Evolutionary conservation across 2,329 filamentous ascomycete species (phyloP).

Genomic region (Alternaria postmessia): DNA sequence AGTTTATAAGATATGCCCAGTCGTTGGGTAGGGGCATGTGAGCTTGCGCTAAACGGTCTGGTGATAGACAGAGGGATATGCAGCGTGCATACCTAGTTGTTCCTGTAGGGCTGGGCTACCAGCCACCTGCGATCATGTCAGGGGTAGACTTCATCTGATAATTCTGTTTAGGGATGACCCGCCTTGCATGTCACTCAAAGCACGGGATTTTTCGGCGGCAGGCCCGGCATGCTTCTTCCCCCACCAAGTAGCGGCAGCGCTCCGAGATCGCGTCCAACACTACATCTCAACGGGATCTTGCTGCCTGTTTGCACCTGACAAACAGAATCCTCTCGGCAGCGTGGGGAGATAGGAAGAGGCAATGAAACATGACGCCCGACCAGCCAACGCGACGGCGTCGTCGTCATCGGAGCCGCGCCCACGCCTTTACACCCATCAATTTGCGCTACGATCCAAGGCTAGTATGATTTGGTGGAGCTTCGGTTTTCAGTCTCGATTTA

Average conservation of each 20-base stretch:
- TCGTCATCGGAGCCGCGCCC: slow-evolving; percentile 6
- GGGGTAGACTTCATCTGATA: slow-evolving; percentile 14
- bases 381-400: slow-evolving; percentile 9
- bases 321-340: slow-evolving; percentile 10
- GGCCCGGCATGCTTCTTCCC: not conserved
- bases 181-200: slow-evolving; percentile 1
- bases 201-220: slow-evolving; percentile 13
- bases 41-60: not conserved
- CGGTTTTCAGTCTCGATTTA: slow-evolving; percentile 18
- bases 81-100: slow-evolving; percentile 1
- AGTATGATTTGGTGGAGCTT: slow-evolving; percentile 25
- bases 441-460: slow-evolving; percentile 21
- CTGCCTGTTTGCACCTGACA: slow-evolving; percentile 13
- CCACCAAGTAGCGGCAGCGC: slow-evolving; percentile 4
- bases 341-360: slow-evolving; percentile 2
- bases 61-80: not conserved
- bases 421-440: slow-evolving; percentile 6
- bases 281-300: not conserved
- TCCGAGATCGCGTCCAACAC: slow-evolving; percentile 11
- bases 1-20: not conserved
- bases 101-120: slow-evolving; percentile 1
- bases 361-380: slow-evolving; percentile 3
- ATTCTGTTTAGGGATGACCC: not conserved
- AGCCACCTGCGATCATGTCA: not conserved
- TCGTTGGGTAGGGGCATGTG: not conserved